Percentiles rank a stretch among this genome's conserved stretches.
Conservation (phyloP, 177 flowering plant species). For the Vitis hybrid region DNA sequence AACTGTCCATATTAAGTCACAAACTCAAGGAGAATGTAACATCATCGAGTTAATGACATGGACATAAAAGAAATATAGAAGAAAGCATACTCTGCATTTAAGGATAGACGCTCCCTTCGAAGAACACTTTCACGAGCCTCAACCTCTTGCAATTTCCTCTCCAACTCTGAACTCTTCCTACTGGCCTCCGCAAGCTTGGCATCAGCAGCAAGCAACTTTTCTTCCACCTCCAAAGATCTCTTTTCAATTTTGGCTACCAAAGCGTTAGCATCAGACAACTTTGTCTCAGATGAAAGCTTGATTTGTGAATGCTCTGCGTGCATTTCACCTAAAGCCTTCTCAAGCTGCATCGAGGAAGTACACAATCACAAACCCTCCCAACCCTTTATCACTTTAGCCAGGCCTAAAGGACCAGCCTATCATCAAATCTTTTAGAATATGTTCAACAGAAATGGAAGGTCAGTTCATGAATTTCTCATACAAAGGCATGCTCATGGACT, state of each 20-base stretch:
- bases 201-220: conserved; percentile 68
- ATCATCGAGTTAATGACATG: not conserved
- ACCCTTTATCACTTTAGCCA: not conserved
- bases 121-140: conserved; percentile 76
- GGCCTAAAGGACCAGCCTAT: not conserved
- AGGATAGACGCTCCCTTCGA: conserved; percentile 59
- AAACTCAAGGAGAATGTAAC: not conserved
- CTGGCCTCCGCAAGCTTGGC: conserved; percentile 81
- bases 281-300: conserved; percentile 52
- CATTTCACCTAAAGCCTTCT: conserved; percentile 70
- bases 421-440: too few relatives aligned
- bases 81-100: conserved; percentile 66
- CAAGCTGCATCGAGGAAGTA: conserved; percentile 63
- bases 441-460: too few relatives aligned
- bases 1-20: not conserved
- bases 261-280: conserved; percentile 61
- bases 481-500: too few relatives aligned
- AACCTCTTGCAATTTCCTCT: conserved; percentile 70
- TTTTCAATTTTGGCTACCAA: conserved; percentile 52
- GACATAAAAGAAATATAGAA: not conserved
- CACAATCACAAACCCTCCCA: not conserved
- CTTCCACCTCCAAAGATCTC: conserved; percentile 67
- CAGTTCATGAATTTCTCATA: too few relatives aligned
- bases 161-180: conserved; percentile 66
- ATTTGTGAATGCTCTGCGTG: conserved; percentile 53